phyloP scores from a whole-genome alignment of 495 filamentous ascomycete species.

The Penicillium fimorum region DNA sequence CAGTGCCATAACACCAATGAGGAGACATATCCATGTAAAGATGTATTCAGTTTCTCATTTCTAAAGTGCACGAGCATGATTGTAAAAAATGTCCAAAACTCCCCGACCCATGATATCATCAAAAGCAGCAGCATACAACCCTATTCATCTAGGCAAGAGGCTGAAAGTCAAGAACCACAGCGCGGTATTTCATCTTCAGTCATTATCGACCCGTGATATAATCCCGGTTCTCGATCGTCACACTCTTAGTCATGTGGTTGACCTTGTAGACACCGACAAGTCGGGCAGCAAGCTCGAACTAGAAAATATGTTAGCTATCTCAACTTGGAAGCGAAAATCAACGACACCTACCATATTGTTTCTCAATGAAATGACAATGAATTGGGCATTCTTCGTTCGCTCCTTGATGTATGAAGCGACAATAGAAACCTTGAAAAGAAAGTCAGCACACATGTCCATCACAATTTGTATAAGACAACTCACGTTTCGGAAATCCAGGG shows the following conservation, averaged over 20 bases:
- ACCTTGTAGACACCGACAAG: conserved; percentile 98
- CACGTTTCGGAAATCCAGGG: conserved; percentile 95
- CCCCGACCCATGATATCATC: conserved; percentile 33
- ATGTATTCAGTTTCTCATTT: not conserved
- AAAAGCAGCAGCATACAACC: conserved; percentile 21
- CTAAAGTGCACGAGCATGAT: conserved; percentile 5
- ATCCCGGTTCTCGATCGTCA: conserved; percentile 90
- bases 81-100: conserved; percentile 19
- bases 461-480: conserved; percentile 37
- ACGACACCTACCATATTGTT: conserved; percentile 79
- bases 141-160: conserved; percentile 24
- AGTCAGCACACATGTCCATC: conserved; percentile 7
- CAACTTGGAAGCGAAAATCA: not conserved
- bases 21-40: not conserved
- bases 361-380: conserved; percentile 94
- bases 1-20: not conserved
- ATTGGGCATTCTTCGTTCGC: conserved; percentile 97
- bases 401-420: conserved; percentile 99
- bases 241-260: conserved; percentile 98
- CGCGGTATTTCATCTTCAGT: conserved; percentile 15
- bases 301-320: conserved; percentile 15
- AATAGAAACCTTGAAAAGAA: conserved; percentile 75
- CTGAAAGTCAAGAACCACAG: conserved; percentile 12
- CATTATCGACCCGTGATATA: conserved; percentile 59
- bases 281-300: conserved; percentile 89